Base-by-base conservation (phyloP, 2,329 filamentous ascomycete genomes). In the Claviceps fusiformis region DNA sequence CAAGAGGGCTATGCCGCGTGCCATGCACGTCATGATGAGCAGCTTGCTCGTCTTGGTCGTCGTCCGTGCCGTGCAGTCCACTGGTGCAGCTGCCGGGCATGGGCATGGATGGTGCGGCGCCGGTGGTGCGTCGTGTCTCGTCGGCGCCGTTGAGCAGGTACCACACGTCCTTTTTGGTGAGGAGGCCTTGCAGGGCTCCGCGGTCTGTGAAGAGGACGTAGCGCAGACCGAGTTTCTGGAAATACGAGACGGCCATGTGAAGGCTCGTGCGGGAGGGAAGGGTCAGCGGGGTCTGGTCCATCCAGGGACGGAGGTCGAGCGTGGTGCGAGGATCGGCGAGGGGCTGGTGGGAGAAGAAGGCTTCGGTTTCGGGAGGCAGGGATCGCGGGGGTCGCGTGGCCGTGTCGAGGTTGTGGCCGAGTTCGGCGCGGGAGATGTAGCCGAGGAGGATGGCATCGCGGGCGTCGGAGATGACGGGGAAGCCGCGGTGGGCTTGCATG, bases 91-190 rank as follows among this genome's bases (percentile, higher is more conserved):
- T 19, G 19, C 43, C 10, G 43, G 19, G 1, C 43, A 27, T 45
- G 11, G 10, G 4, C 43, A 27, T 45, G 37, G 57, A 47, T 15
- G 60, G 55, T 37, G 64, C 44, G 8, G 63, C 65, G 53, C 63
- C 65, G 5, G 68, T 73, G 5, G 68, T 73, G 24, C 75, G 71
- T 31, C 77, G 72, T 54, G 79, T 79, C 67, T 84, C 81, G 59
- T 86, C 84, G 10, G 82, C 83, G 46, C 86, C 88, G 65, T 95
- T 89, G 49, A 97, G 75, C 44, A 97, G 83, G 68, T 89, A 91
- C 88, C 91, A 97, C 39, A 95, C 85, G 70, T 98, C 93, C 74
- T 98, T 98, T 75, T 97, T 97, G 24, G 93, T 98, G 61, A 97
- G 73, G 50, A 98, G 70, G 0, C 93, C 93, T 67, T 89, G 84